A percentile compares a stretch with the other conserved stretches of the same genome.
Conservation (phyloP, 805 yeast species). For the Sungouiozyma ichnusensis region DNA sequence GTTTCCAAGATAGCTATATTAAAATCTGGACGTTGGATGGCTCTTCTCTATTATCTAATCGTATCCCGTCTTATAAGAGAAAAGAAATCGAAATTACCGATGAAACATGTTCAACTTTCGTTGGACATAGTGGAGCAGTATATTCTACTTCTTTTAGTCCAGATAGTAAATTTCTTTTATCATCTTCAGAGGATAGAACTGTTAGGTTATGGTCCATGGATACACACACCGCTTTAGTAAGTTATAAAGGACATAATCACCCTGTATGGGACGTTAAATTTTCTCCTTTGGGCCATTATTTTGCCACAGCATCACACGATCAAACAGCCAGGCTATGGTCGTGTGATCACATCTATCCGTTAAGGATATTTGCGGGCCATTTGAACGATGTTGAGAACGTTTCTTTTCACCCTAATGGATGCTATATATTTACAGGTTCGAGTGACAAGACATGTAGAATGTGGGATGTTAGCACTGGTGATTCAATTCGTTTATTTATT, state of each 20-base stretch:
- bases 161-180: constrained; percentile 68
- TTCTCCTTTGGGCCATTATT: constrained; percentile 92
- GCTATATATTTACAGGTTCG: constrained; percentile 89
- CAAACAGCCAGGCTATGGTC: constrained; percentile 98
- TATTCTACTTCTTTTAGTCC: constrained; percentile 87
- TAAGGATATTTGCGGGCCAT: constrained; percentile 95
- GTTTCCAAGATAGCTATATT: constrained; percentile 85
- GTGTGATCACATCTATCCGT: constrained; percentile 92
- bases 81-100: constrained; percentile 27
- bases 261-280: constrained; percentile 97
- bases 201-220: constrained; percentile 91
- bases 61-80: constrained; percentile 44
- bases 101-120: constrained; percentile 30
- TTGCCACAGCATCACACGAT: constrained; percentile 96
- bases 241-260: constrained; percentile 92
- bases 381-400: constrained; percentile 92
- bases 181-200: constrained; percentile 86
- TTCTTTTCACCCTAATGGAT: constrained; percentile 91
- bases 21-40: constrained; percentile 93
- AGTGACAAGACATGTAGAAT: constrained; percentile 91
- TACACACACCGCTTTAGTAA: constrained; percentile 76
- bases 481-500: constrained; percentile 80
- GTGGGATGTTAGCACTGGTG: constrained; percentile 94
- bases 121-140: constrained; percentile 93
- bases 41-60: constrained; percentile 57